phyloP scores from a whole-genome alignment of 2,329 filamentous ascomycete species.

The Amylocarpus encephaloides region DNA sequence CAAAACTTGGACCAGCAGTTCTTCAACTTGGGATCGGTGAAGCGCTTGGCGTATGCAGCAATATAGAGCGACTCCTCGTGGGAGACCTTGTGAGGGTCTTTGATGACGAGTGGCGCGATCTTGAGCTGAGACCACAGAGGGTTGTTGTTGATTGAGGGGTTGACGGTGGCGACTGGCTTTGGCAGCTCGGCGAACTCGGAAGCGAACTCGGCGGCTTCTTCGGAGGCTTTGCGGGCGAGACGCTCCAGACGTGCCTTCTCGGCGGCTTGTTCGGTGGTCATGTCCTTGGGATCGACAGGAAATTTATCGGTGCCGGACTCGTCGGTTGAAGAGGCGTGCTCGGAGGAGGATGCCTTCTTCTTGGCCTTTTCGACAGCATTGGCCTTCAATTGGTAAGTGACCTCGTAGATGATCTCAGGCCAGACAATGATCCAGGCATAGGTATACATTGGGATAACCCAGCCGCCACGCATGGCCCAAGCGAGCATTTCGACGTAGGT shows the following conservation, averaged over 20 bases:
- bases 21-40: constrained; percentile 45
- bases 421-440: constrained; percentile 85
- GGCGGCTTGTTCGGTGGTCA: constrained; percentile 50
- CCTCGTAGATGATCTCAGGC: constrained; percentile 75
- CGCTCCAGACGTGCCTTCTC: constrained; percentile 56
- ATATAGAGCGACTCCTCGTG: constrained; percentile 70
- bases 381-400: constrained; percentile 63
- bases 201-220: constrained; percentile 18
- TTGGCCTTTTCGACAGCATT: constrained; percentile 37
- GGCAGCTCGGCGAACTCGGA: constrained; percentile 28
- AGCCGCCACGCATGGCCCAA: constrained; percentile 86
- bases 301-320: constrained; percentile 20
- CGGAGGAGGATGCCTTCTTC: constrained; percentile 26
- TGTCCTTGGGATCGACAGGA: constrained; percentile 26
- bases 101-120: constrained; percentile 60
- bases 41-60: constrained; percentile 49
- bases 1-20: constrained; percentile 65
- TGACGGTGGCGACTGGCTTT: constrained; percentile 42
- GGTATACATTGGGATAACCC: constrained; percentile 88
- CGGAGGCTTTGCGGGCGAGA: constrained; percentile 48
- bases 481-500: constrained; percentile 87
- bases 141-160: constrained; percentile 48
- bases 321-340: constrained; percentile 10
- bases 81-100: constrained; percentile 72
- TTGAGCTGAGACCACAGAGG: constrained; percentile 46